A percentile compares a stretch with the other conserved stretches of the same genome.
phyloP scores from a whole-genome alignment of 2,329 filamentous ascomycete species.

The Lachnellula suecica region DNA sequence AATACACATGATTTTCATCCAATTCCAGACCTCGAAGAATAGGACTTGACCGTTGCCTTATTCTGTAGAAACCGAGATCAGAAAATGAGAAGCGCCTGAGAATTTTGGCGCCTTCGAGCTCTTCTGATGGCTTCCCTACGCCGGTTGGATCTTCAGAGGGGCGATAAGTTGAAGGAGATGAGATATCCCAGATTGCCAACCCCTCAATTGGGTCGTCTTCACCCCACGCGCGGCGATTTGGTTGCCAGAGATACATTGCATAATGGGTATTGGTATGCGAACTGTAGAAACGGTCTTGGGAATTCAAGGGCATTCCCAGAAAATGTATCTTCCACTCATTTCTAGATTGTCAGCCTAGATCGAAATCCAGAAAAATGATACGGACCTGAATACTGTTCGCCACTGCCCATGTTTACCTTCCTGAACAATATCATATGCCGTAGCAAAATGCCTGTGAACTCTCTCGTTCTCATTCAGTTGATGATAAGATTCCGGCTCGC shows the following conservation, averaged over 20 bases:
- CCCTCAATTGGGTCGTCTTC: constrained; percentile 58
- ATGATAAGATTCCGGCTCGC: constrained; percentile 50
- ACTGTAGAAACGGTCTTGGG: constrained; percentile 62
- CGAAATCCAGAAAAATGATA: background rate
- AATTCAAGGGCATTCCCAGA: constrained; percentile 52
- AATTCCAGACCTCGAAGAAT: constrained; percentile 49
- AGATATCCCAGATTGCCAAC: constrained; percentile 60
- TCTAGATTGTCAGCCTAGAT: constrained; percentile 12
- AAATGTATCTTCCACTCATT: constrained; percentile 60
- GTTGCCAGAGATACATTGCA: constrained; percentile 61
- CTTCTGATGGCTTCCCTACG: constrained; percentile 34
- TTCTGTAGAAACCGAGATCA: constrained; percentile 50
- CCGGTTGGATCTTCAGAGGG: constrained; percentile 50
- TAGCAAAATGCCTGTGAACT: constrained; percentile 58
- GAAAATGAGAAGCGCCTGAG: constrained; percentile 49
- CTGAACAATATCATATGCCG: constrained; percentile 50
- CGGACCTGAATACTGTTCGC: constrained; percentile 48
- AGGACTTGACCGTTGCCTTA: constrained; percentile 53
- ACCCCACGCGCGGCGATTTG: constrained; percentile 53
- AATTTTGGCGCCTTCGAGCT: constrained; percentile 40
- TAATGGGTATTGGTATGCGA: constrained; percentile 59
- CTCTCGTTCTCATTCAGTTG: constrained; percentile 49
- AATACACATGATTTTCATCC: constrained; percentile 46
- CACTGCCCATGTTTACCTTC: constrained; percentile 31
- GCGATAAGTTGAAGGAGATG: constrained; percentile 44